These are phyloP conservation scores for Solanum tarijense DNA, from an alignment of 257 asterid genomes.

Conservation along the genomic window DNA sequence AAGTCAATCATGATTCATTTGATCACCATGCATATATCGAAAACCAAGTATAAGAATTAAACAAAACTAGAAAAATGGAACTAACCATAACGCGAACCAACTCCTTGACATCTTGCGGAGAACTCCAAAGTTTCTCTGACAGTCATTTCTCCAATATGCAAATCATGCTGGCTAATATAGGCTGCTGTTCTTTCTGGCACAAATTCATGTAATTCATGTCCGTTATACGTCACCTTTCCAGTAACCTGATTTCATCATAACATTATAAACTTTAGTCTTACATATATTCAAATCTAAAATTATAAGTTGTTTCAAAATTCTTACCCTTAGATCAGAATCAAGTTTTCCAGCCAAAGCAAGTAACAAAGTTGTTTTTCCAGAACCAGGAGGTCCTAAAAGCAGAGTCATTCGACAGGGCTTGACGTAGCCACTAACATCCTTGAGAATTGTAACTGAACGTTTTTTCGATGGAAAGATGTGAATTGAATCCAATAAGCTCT, in stretches of 20 bases:
- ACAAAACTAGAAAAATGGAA: background rate
- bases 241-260: conserved; percentile 18
- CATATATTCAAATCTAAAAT: background rate
- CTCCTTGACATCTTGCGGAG: conserved; percentile 70
- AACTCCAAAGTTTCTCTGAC: conserved; percentile 66
- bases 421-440: conserved; percentile 50
- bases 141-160: conserved; percentile 67
- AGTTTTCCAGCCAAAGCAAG: conserved; percentile 66
- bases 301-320: background rate
- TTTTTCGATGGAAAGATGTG: conserved; percentile 35
- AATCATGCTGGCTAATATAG: conserved; percentile 57
- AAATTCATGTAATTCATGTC: conserved; percentile 51
- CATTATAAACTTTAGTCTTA: background rate
- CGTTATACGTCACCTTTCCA: conserved; percentile 56
- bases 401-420: conserved; percentile 59
- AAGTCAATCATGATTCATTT: no score
- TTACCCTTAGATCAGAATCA: conserved; percentile 39
- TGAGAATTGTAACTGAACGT: conserved; percentile 36
- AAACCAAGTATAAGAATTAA: no score
- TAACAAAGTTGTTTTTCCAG: conserved; percentile 60
- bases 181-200: conserved; percentile 54
- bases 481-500: conserved; percentile 14
- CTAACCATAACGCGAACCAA: conserved; percentile 67
- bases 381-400: conserved; percentile 66
- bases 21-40: no score